Percentiles rank a stretch among this genome's conserved stretches.
Conservation (phyloP, 805 yeast genomes). For the Nakazawaea laoshanensis region DNA sequence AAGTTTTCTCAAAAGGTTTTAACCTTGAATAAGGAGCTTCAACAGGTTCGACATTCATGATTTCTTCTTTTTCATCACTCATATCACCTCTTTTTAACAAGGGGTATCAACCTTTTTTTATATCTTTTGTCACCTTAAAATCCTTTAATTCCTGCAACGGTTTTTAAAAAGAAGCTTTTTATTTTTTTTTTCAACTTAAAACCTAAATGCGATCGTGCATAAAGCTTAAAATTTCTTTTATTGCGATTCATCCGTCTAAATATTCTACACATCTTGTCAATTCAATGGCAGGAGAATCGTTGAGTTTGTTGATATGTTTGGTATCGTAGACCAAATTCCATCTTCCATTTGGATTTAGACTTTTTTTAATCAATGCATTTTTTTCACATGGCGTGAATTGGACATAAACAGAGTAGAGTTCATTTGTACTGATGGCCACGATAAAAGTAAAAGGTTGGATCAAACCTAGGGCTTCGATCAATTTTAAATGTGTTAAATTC, state of each 20-base stretch:
- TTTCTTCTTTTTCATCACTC: no score
- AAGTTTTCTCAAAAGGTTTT: slow-evolving; percentile 27
- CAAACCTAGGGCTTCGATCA: slow-evolving; percentile 27
- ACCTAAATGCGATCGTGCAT: no score
- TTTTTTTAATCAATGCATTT: slow-evolving; percentile 18
- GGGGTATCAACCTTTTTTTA: no score
- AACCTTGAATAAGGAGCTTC: slow-evolving; percentile 35
- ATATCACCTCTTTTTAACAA: no score
- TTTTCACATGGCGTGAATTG: slow-evolving; percentile 26
- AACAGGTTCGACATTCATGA: no score
- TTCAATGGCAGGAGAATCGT: slow-evolving; percentile 18
- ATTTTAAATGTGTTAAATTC: slow-evolving; percentile 30
- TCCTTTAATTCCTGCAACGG: no score
- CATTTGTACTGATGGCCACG: slow-evolving; percentile 26
- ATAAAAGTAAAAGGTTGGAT: slow-evolving; percentile 27
- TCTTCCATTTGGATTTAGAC: slow-evolving; percentile 18
- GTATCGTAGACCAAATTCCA: slow-evolving; percentile 30
- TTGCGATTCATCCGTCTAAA: slow-evolving; percentile 17
- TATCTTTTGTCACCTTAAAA: no score
- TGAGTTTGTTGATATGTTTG: slow-evolving; percentile 15
- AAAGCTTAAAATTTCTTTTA: no score
- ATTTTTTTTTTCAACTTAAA: no score
- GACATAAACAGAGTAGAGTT: slow-evolving; percentile 25
- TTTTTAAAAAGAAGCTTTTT: no score
- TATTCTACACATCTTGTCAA: slow-evolving; percentile 23